A percentile compares a stretch with the other conserved stretches of the same genome.
Conservation (phyloP, 2,329 filamentous ascomycete species). For the Paecilomyces formosus region DNA sequence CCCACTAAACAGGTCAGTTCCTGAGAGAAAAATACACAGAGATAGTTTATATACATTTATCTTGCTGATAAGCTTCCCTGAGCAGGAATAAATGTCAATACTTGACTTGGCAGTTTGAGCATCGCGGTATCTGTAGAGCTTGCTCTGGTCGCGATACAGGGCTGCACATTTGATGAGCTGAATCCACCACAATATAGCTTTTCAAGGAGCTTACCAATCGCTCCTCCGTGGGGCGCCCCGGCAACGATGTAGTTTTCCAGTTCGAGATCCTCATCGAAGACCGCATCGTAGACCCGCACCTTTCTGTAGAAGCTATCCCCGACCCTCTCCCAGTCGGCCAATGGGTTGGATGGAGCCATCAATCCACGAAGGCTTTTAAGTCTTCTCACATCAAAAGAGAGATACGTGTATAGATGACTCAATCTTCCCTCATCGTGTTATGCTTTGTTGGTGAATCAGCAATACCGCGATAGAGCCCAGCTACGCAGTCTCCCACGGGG, state of each 20-base stretch:
- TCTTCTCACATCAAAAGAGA: neutral
- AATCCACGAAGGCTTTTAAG: neutral
- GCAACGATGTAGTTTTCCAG: conserved; percentile 89
- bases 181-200: neutral
- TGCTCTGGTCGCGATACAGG: conserved; percentile 79
- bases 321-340: conserved; percentile 88
- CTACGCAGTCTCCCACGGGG: neutral
- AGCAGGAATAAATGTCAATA: conserved; percentile 91
- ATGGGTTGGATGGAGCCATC: conserved; percentile 54
- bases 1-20: conserved; percentile 55
- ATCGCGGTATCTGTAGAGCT: conserved; percentile 70
- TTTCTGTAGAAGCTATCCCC: conserved; percentile 95
- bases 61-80: conserved; percentile 77
- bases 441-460: neutral
- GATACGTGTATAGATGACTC: neutral
- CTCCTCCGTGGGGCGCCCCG: conserved; percentile 87
- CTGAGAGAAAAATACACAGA: conserved; percentile 1
- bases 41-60: conserved; percentile 50
- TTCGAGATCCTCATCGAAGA: conserved; percentile 90
- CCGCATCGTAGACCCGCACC: conserved; percentile 81
- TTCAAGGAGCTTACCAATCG: conserved; percentile 61
- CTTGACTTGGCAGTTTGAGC: conserved; percentile 66
- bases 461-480: neutral
- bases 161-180: conserved; percentile 45
- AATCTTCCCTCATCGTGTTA: neutral